A percentile compares a stretch with the other conserved stretches of the same genome.
Evolutionary conservation across 2,329 filamentous ascomycete species (phyloP).

Genomic region (Ceratocystis papillata): DNA sequence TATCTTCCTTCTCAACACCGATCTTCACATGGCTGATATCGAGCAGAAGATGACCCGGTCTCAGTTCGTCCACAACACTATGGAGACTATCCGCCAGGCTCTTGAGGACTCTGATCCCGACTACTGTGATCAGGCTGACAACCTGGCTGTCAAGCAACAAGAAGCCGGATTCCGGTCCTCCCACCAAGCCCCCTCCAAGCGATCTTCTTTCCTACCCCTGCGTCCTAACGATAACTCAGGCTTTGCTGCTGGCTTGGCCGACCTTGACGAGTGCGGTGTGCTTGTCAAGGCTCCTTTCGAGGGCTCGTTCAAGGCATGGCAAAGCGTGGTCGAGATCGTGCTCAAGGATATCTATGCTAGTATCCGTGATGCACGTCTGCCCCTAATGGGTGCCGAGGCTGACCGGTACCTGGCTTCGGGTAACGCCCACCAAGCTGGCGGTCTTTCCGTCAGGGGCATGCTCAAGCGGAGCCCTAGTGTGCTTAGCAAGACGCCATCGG

Average conservation of each 20-base stretch:
- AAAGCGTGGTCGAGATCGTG: constrained; percentile 77
- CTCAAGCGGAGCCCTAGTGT: constrained; percentile 82
- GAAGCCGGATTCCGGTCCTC: constrained; percentile 21
- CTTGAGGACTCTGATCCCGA: constrained; percentile 61
- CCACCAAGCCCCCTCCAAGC: constrained; percentile 31
- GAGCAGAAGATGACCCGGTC: constrained; percentile 90
- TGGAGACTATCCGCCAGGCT: constrained; percentile 74
- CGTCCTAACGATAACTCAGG: constrained; percentile 34
- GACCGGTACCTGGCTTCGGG: constrained; percentile 32
- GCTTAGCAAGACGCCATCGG: constrained; percentile 85
- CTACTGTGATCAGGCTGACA: constrained; percentile 41
- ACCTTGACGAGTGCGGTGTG: constrained; percentile 53
- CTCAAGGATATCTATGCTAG: constrained; percentile 86
- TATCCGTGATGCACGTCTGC: constrained; percentile 76
- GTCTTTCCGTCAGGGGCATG: constrained; percentile 63
- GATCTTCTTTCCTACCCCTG: constrained; percentile 43
- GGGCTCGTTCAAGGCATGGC: constrained; percentile 70
- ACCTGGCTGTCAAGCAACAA: constrained; percentile 26
- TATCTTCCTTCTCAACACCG: constrained; percentile 87
- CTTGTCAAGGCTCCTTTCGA: constrained; percentile 68
- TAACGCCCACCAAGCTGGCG: constrained; percentile 33
- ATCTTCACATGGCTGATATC: constrained; percentile 89
- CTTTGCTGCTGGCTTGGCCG: constrained; percentile 14
- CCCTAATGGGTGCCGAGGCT: constrained; percentile 62
- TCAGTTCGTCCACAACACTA: constrained; percentile 93